Conservation (phyloP, 306 rosid species). For the Glycine tomentella region DNA sequence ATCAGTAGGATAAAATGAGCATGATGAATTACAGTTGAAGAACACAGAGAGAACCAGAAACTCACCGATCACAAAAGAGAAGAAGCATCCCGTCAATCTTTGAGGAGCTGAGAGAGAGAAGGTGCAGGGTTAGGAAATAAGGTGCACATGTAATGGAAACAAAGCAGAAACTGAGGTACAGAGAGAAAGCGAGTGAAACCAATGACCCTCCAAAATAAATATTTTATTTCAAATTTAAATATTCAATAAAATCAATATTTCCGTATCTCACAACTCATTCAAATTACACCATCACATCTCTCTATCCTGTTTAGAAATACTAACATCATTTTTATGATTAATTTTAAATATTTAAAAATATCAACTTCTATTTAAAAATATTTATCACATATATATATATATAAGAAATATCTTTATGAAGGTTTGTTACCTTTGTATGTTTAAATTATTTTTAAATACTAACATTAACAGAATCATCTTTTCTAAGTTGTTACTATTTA, state of each 20-base stretch:
- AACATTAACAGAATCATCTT: not conserved
- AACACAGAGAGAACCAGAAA: slow-evolving; percentile 16
- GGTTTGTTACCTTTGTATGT: not conserved
- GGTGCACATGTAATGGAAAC: slow-evolving; percentile 65
- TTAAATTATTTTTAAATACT: not conserved
- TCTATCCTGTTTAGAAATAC: not conserved
- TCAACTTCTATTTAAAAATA: no score
- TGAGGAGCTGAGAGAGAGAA: slow-evolving; percentile 47
- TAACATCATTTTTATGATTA: not conserved
- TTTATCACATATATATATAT: no score
- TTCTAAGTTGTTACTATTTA: not conserved
- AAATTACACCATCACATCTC: not conserved
- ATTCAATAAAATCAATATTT: slow-evolving; percentile 36
- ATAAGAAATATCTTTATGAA: not conserved
- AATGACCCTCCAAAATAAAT: slow-evolving; percentile 49
- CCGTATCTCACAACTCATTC: slow-evolving; percentile 31
- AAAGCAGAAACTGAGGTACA: slow-evolving; percentile 46
- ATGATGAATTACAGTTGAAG: slow-evolving; percentile 36
- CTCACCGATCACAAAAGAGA: slow-evolving; percentile 64
- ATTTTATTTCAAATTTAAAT: slow-evolving; percentile 39
- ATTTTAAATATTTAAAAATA: no score
- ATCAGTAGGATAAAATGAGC: not conserved
- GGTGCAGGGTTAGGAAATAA: slow-evolving; percentile 55
- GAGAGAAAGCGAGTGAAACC: slow-evolving; percentile 64
- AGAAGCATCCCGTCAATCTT: slow-evolving; percentile 40